Conservation (phyloP, 2,329 filamentous ascomycete species). For the Ambrosiella xylebori region DNA sequence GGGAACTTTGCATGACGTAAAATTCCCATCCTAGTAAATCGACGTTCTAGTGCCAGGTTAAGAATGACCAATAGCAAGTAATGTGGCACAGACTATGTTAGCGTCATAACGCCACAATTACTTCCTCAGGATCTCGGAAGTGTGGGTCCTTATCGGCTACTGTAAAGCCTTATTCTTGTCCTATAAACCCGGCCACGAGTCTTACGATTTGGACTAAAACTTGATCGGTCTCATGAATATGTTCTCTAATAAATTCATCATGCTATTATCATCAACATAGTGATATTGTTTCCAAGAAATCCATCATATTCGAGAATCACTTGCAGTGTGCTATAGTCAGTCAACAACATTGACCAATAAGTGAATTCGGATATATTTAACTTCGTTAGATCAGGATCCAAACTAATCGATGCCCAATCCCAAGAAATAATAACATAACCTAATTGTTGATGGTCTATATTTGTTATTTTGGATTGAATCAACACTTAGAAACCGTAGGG, state of each 20-base stretch:
- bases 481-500: no score
- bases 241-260: no score
- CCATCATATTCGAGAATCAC: no score
- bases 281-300: no score
- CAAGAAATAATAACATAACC: neutral
- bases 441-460: no score
- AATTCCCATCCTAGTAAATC: neutral
- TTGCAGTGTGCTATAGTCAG: no score
- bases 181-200: no score
- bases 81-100: conserved; percentile 6
- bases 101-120: conserved; percentile 6
- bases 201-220: no score
- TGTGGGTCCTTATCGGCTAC: neutral
- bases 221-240: no score
- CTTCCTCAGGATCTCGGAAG: neutral
- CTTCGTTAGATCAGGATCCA: neutral
- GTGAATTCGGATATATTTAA: neutral
- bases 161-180: neutral
- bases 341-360: neutral
- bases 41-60: neutral
- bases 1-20: neutral
- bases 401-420: neutral
- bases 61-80: conserved; percentile 5
- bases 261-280: no score
- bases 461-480: no score